Conservation (phyloP, 116 monocot genomes). For the Iris pallida region DNA sequence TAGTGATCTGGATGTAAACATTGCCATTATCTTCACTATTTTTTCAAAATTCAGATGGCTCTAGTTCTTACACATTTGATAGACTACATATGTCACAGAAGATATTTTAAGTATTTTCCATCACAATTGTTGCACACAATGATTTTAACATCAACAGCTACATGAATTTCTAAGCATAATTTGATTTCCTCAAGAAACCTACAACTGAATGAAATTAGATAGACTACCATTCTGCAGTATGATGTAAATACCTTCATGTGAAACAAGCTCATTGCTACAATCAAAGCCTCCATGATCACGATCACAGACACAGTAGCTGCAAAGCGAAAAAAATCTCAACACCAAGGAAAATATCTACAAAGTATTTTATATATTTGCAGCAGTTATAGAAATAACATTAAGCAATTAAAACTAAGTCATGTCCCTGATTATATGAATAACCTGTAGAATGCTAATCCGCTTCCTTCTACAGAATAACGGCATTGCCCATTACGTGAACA, state of each 20-base stretch:
- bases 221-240: not conserved
- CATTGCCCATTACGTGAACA: conserved; percentile 73
- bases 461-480: conserved; percentile 50
- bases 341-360: conserved; percentile 2
- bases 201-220: not conserved
- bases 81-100: no score
- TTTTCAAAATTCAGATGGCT: no score
- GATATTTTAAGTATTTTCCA: no score
- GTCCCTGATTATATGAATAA: conserved; percentile 9
- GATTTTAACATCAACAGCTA: no score
- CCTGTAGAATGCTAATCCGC: conserved; percentile 72
- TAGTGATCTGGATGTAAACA: no score
- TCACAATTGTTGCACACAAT: no score
- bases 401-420: not conserved
- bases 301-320: conserved; percentile 76
- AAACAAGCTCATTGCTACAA: conserved; percentile 74
- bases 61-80: no score
- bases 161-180: no score
- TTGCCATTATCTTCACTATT: no score
- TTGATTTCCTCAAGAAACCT: not conserved
- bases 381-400: not conserved
- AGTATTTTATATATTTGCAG: no score
- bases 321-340: conserved; percentile 8
- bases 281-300: conserved; percentile 92
- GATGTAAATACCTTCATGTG: conserved; percentile 48